Percentiles rank a stretch among this genome's conserved stretches.
These are phyloP conservation scores for Baudoinia panamericana DNA, from an alignment of 495 filamentous ascomycete species.

Conservation along the genomic window DNA sequence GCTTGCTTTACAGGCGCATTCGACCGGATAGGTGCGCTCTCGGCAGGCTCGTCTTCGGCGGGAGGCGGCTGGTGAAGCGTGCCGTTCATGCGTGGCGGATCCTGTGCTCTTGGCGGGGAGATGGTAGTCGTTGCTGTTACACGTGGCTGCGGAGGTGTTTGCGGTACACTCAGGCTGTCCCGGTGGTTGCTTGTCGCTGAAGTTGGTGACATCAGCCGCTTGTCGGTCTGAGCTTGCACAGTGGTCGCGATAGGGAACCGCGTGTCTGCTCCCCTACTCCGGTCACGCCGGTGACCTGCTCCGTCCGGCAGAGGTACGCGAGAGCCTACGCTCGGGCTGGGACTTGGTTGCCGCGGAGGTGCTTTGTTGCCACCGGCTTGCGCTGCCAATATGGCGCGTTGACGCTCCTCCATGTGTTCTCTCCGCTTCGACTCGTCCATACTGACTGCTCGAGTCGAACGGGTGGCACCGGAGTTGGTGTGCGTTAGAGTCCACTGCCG, in stretches of 20 bases:
- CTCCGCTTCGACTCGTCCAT: conserved; percentile 94
- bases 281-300: conserved; percentile 51
- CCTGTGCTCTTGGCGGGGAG: conserved; percentile 10
- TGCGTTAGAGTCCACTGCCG: conserved; percentile 63
- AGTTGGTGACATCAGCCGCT: conserved; percentile 40
- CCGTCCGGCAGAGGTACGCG: conserved; percentile 29
- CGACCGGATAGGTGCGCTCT: background rate
- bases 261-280: conserved; percentile 62
- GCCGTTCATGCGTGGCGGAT: conserved; percentile 8
- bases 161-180: conserved; percentile 15
- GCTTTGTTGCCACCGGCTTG: conserved; percentile 38
- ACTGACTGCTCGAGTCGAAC: conserved; percentile 58
- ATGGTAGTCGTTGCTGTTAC: background rate
- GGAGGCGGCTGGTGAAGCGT: conserved; percentile 17
- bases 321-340: conserved; percentile 27
- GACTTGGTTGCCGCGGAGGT: conserved; percentile 55
- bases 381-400: conserved; percentile 68
- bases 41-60: conserved; percentile 8
- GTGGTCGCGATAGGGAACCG: conserved; percentile 62
- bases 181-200: conserved; percentile 27
- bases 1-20: conserved; percentile 5
- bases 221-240: conserved; percentile 36
- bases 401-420: conserved; percentile 82
- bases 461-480: conserved; percentile 37
- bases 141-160: conserved; percentile 6